phyloP scores from a whole-genome alignment of 148 eudicot species.

The Vaccinium macrocarpon region DNA sequence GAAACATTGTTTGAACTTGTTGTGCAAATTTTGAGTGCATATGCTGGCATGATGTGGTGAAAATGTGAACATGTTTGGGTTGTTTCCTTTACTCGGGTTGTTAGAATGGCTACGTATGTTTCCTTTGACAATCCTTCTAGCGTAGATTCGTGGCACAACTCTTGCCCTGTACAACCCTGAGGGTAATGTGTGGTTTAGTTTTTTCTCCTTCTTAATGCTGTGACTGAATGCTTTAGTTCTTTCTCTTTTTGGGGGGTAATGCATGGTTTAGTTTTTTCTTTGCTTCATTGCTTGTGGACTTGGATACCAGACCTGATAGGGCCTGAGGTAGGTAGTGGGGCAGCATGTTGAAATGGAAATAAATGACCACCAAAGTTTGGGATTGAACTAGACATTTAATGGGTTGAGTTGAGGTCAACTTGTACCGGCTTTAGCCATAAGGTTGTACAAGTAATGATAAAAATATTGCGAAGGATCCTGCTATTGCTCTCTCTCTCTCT shows the following conservation, averaged over 20 bases:
- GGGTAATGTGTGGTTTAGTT: too few relatives aligned
- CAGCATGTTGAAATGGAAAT: not conserved
- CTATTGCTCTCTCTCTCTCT: constrained; percentile 1
- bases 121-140: not conserved
- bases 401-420: not conserved
- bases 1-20: constrained; percentile 11
- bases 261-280: not conserved
- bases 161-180: not conserved
- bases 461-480: not conserved
- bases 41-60: constrained; percentile 1
- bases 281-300: not conserved
- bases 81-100: not conserved
- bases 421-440: not conserved
- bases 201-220: not conserved
- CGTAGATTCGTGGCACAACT: not conserved
- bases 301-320: not conserved
- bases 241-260: not conserved
- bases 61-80: not conserved
- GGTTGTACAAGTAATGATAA: not conserved
- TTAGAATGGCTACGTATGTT: not conserved
- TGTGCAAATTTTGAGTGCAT: not conserved
- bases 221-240: not conserved
- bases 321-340: not conserved
- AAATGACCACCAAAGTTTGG: too few relatives aligned
- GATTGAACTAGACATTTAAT: not conserved